Base-by-base conservation (phyloP, 139 green algal species). In the Haematococcus lacustris region DNA sequence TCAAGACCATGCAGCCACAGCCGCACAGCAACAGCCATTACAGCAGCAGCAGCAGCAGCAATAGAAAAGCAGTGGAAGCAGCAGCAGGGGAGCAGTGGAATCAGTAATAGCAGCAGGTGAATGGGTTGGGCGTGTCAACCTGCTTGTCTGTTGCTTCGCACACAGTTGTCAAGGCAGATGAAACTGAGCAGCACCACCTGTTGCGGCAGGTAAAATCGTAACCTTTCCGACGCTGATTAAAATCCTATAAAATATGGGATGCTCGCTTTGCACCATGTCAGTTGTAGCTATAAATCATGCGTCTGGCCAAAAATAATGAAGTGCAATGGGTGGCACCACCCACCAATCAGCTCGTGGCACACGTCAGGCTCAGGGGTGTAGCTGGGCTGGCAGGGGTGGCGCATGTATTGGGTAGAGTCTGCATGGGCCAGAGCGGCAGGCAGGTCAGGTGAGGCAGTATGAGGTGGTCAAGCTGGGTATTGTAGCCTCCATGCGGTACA, bases 281-380 rank as follows among this genome's bases (percentile, higher is more conserved):
- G 43, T 28, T 53, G 43, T 30, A 64, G 30, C 53, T 30, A 7
- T 64, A 64, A 7, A 21, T 30, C 53, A n/a, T n/a, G n/a, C n/a
- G n/a, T n/a, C n/a, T n/a, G n/a, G n/a, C n/a, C n/a, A n/a, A n/a
- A n/a, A n/a, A n/a, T n/a, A n/a, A n/a, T 57, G 21, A 57, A 57
- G 13, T 57, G 21, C 17, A 13, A 13, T n/a, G 47, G 47, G 13
- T 57, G 17, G 43, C 43, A 17, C 43, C 9, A 53, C 53, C 4
- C 47, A 87, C 79, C 86, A 3, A 92, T 74, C 1, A 91, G 74
- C 73, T 97, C 93, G 71, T 97, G 93, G 33, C 88, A 81, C 1
- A 97, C 71, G 65, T 97, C 93, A 3, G 93, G 93, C 82, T 97
- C 93, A 17, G 93, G 93, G 0, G 93, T 97, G 82, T 97, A 97